Conservation (phyloP, 2,329 filamentous ascomycete species). For the Monosporascus sp. region DNA sequence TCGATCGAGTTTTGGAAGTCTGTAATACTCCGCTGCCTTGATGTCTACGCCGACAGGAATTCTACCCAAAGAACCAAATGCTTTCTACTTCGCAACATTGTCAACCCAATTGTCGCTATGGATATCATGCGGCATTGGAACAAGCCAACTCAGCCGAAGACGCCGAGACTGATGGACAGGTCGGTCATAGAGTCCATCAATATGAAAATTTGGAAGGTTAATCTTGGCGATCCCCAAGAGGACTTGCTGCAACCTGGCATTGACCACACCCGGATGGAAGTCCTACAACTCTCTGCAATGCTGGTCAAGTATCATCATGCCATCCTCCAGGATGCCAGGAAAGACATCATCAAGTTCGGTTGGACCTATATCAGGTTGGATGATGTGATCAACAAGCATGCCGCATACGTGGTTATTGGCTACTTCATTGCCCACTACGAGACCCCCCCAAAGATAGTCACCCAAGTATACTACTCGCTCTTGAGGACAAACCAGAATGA, state of each 20-base stretch:
- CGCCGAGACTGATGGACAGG: slow-evolving; percentile 75
- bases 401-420: slow-evolving; percentile 91
- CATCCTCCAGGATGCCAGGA: slow-evolving; percentile 83
- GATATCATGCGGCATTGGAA: slow-evolving; percentile 85
- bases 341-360: slow-evolving; percentile 98
- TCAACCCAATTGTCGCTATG: slow-evolving; percentile 95
- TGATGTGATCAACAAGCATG: slow-evolving; percentile 98
- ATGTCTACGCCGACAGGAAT: slow-evolving; percentile 74
- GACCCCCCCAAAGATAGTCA: slow-evolving; percentile 91
- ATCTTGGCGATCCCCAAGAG: slow-evolving; percentile 74
- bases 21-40: slow-evolving; percentile 78
- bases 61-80: slow-evolving; percentile 87
- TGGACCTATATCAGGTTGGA: slow-evolving; percentile 99
- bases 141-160: slow-evolving; percentile 47
- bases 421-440: slow-evolving; percentile 98
- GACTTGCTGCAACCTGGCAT: slow-evolving; percentile 81
- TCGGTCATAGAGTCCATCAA: slow-evolving; percentile 85
- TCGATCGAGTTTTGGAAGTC: slow-evolving; percentile 82
- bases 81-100: slow-evolving; percentile 84
- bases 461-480: slow-evolving; percentile 88
- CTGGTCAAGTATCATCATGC: slow-evolving; percentile 91
- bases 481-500: slow-evolving; percentile 93
- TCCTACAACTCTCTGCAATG: slow-evolving; percentile 90
- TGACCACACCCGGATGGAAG: slow-evolving; percentile 92
- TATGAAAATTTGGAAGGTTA: slow-evolving; percentile 88